These are phyloP conservation scores for Rosa rugosa DNA, from an alignment of 306 rosid genomes.

Conservation along the genomic window DNA sequence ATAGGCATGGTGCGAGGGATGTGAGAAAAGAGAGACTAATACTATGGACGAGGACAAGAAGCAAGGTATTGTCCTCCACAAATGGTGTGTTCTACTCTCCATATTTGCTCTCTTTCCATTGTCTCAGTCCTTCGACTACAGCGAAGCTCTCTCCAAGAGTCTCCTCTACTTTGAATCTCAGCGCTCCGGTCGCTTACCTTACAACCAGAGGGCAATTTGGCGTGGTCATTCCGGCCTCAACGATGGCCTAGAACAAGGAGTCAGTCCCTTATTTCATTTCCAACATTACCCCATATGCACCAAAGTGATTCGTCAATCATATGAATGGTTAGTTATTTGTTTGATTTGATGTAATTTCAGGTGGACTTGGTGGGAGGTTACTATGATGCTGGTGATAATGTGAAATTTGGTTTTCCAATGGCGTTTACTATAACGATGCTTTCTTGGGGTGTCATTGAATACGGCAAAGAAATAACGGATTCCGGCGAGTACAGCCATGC, in stretches of 20 bases:
- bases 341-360: conserved; percentile 28
- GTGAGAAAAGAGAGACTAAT: not conserved
- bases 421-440: conserved; percentile 81
- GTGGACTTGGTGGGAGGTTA: conserved; percentile 93
- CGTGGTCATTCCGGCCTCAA: conserved; percentile 79
- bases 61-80: conserved; percentile 31
- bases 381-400: conserved; percentile 90
- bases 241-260: conserved; percentile 83
- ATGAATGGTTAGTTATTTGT: not conserved
- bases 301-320: not conserved
- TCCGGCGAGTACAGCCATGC: conserved; percentile 75
- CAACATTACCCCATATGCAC: not conserved
- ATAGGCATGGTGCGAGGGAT: not conserved
- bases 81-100: conserved; percentile 36
- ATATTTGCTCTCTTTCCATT: conserved; percentile 29
- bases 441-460: conserved; percentile 77
- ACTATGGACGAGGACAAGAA: conserved; percentile 35
- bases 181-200: conserved; percentile 80
- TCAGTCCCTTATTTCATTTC: not conserved
- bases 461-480: conserved; percentile 35
- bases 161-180: conserved; percentile 87
- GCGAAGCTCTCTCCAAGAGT: conserved; percentile 64
- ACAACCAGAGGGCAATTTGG: conserved; percentile 79
- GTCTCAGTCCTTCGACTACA: conserved; percentile 47
- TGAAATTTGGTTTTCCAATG: conserved; percentile 87